Evolutionary conservation across 2,329 filamentous ascomycete genomes (phyloP).

Genomic region (Aureobasidium sp.): DNA sequence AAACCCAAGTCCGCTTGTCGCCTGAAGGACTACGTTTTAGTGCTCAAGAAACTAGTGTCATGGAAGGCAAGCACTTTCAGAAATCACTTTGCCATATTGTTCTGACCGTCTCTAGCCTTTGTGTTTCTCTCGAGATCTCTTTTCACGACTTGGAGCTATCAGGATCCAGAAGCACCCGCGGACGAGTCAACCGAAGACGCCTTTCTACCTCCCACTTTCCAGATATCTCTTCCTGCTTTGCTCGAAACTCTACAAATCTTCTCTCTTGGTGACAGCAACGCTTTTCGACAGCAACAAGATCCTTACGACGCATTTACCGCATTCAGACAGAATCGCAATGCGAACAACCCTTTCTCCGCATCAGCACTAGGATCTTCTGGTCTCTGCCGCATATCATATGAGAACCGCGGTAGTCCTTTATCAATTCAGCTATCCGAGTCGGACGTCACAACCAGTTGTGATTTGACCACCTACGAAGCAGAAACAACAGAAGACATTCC

Average conservation of each 20-base stretch:
- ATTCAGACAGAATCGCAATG: slow-evolving; percentile 27
- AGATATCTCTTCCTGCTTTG: slow-evolving; percentile 77
- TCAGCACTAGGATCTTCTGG: slow-evolving; percentile 76
- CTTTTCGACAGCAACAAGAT: slow-evolving; percentile 24
- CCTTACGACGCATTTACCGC: slow-evolving; percentile 30
- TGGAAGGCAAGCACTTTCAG: slow-evolving; percentile 58
- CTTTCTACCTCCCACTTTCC: slow-evolving; percentile 53
- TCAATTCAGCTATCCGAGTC: slow-evolving; percentile 90
- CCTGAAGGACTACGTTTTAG: slow-evolving; percentile 79
- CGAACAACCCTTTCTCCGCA: slow-evolving; percentile 68
- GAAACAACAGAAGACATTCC: slow-evolving; percentile 63
- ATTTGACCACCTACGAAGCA: slow-evolving; percentile 68
- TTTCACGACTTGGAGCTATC: slow-evolving; percentile 77
- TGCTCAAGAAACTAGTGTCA: slow-evolving; percentile 78
- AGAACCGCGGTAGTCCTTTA: slow-evolving; percentile 64
- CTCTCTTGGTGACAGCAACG: slow-evolving; percentile 44
- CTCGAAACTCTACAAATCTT: slow-evolving; percentile 96
- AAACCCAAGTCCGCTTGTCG: slow-evolving; percentile 66
- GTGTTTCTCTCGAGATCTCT: slow-evolving; percentile 82
- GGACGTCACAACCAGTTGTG: slow-evolving; percentile 86
- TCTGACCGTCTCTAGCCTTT: slow-evolving; percentile 41
- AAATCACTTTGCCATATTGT: slow-evolving; percentile 9
- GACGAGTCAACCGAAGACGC: slow-evolving; percentile 29
- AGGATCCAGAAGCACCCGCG: slow-evolving; percentile 36
- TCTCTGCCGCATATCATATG: slow-evolving; percentile 76